Evolutionary conservation across 768 basidiomycete species (phyloP).

Genomic region (Tricholomella constricta): DNA sequence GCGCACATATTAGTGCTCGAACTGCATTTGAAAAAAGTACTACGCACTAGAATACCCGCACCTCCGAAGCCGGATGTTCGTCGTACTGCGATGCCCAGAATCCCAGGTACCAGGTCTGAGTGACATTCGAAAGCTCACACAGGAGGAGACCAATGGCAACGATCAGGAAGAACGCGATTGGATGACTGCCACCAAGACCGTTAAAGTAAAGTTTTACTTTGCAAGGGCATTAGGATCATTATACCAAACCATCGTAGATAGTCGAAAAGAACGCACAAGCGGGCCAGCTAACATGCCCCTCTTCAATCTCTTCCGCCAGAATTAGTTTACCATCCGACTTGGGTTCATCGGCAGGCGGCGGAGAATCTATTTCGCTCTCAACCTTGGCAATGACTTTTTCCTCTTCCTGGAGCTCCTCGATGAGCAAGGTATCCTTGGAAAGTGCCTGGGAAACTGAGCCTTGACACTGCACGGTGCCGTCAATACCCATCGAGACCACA

Average conservation of each 20-base stretch:
- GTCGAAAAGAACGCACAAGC: slow-evolving; percentile 32
- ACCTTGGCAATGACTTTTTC: slow-evolving; percentile 28
- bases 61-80: slow-evolving; percentile 28
- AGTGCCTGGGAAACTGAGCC: slow-evolving; percentile 53
- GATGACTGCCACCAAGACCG: slow-evolving; percentile 38
- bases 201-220: slow-evolving; percentile 39
- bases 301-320: slow-evolving; percentile 61
- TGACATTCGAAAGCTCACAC: slow-evolving; percentile 23
- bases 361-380: slow-evolving; percentile 25
- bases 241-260: neutral
- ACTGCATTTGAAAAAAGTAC: neutral
- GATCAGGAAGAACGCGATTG: slow-evolving; percentile 33
- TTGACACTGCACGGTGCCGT: slow-evolving; percentile 53
- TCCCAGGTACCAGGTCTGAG: slow-evolving; percentile 47
- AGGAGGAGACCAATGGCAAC: slow-evolving; percentile 27
- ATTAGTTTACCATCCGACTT: slow-evolving; percentile 60
- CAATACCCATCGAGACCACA: slow-evolving; percentile 54
- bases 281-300: slow-evolving; percentile 58
- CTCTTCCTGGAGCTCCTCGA: slow-evolving; percentile 29
- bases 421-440: slow-evolving; percentile 38
- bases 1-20: neutral
- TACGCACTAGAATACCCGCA: slow-evolving; percentile 39
- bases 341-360: slow-evolving; percentile 19
- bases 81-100: slow-evolving; percentile 50
- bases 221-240: slow-evolving; percentile 23